Base-by-base conservation (phyloP, 106 monocot species). In the Apostasia ramifera region DNA sequence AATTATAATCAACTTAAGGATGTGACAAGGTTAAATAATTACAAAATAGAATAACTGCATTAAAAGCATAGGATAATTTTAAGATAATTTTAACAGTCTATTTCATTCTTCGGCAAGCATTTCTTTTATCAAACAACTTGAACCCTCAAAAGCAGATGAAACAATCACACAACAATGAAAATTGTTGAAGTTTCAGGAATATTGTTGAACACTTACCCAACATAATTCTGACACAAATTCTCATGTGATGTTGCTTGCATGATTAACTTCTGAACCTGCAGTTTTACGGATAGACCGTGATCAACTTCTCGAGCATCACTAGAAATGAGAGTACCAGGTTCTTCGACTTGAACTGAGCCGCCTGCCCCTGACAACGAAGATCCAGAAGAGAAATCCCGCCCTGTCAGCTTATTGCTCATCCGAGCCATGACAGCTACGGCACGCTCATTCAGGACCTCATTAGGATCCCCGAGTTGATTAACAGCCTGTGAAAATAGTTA, bases 371-470 rank as follows among this genome's bases (percentile, higher is more conserved):
- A 74, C 37, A 70, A 39, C 11, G 83, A 77, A 54, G 94, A 79
- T 13, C 78, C 83, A 10, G 84, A 84, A 65, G 80, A 73, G 68
- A 92, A 97, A 69, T 97, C 92, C n/a, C 86, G 74, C 40, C 92
- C 92, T 15, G 92, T 92, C 8, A 97, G 86, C 61, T 94, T 94
- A 60, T 94, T 87, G 53, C 90, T 90, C 94, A 94, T 94, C 51
- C 94, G 79, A 70, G 70, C 90, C 94, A 94, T 94, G 38, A 94
- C 94, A 14, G 80, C 82, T 14, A 94, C 79, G 2, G 94, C 94
- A 57, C 87, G 90, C 49, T 90, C 94, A 71, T 94, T 90, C 39
- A 94, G 74, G 66, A 94, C 90, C 74, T 94, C 94, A 60, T 90
- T 94, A 44, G 94, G 90, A 85, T 94, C 94, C 45, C 94, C 94